Evolutionary conservation across 2,329 filamentous ascomycete genomes (phyloP).

Genomic region (Hypoxylon sp.): DNA sequence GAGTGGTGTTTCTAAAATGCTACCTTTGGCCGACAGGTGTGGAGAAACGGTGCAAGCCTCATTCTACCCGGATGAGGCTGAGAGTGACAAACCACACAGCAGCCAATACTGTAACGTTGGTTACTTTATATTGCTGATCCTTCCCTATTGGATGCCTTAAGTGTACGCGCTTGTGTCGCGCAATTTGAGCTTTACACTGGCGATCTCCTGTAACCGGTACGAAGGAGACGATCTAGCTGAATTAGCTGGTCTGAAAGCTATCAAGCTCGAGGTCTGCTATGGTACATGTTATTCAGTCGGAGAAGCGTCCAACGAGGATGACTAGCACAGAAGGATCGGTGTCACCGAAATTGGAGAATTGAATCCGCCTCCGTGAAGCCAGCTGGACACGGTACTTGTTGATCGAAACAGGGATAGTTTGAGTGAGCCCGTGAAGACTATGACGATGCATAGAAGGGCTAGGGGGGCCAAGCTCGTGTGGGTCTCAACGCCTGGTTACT

Average conservation of each 20-base stretch:
- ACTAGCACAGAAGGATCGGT: constrained; percentile 23
- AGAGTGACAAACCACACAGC: constrained; percentile 38
- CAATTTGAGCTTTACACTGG: constrained; percentile 32
- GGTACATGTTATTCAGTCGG: constrained; percentile 23
- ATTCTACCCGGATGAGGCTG: constrained; percentile 42
- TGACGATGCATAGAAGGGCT: constrained; percentile 20
- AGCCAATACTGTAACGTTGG: constrained; percentile 41
- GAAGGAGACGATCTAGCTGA: constrained; percentile 22
- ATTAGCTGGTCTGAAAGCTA: constrained; percentile 29
- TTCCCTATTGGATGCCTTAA: constrained; percentile 25
- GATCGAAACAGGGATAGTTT: constrained; percentile 20
- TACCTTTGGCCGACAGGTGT: constrained; percentile 20
- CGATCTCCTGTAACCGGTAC: constrained; percentile 22
- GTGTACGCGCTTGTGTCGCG: constrained; percentile 24
- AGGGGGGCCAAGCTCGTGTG: constrained; percentile 28
- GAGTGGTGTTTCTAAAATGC: constrained; percentile 30
- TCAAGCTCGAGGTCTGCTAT: constrained; percentile 14
- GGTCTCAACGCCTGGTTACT: constrained; percentile 31
- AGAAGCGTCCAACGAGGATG: constrained; percentile 15
- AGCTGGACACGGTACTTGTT: constrained; percentile 19
- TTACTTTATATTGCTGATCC: constrained; percentile 36
- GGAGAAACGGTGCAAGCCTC: constrained; percentile 42
- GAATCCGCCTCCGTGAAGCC: constrained; percentile 16
- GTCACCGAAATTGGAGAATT: constrained; percentile 25
- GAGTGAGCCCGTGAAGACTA: constrained; percentile 17